Conservation (phyloP, 371 early-diverging fungal genomes). For the Ordospora pajunii region DNA sequence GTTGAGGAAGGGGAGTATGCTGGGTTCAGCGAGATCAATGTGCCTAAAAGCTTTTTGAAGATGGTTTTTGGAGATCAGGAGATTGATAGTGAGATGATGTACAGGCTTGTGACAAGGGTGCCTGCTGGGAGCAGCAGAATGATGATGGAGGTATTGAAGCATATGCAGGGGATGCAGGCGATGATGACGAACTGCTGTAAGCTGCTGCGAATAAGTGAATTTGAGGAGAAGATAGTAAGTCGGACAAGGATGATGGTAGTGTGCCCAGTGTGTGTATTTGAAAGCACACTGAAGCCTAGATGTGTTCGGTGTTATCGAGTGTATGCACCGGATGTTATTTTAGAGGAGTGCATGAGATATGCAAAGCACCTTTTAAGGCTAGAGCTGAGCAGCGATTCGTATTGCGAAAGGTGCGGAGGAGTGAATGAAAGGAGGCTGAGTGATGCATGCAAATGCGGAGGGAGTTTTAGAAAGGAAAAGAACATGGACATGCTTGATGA, state of each 20-base stretch:
- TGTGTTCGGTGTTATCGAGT: conserved; percentile 42
- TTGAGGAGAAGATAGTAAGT: neutral
- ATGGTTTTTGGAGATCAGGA: conserved; percentile 13
- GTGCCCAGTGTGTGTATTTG: conserved; percentile 42
- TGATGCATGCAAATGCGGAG: conserved; percentile 50
- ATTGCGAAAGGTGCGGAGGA: conserved; percentile 34
- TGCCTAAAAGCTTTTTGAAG: conserved; percentile 29
- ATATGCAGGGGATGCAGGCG: conserved; percentile 24
- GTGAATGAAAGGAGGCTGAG: conserved; percentile 34
- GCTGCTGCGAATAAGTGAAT: conserved; percentile 39
- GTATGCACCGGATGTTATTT: conserved; percentile 12
- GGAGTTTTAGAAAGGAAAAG: conserved; percentile 9
- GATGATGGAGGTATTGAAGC: conserved; percentile 13
- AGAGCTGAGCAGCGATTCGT: conserved; percentile 14
- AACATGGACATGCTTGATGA: neutral
- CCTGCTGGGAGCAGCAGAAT: neutral
- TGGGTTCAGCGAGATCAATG: conserved; percentile 1
- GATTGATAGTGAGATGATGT: conserved; percentile 24
- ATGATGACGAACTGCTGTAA: conserved; percentile 39
- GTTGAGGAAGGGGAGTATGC: neutral
- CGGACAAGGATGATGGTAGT: neutral
- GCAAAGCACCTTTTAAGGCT: conserved; percentile 9
- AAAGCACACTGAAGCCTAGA: conserved; percentile 33
- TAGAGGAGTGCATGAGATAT: conserved; percentile 29
- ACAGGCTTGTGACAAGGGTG: conserved; percentile 3